phyloP scores from a whole-genome alignment of 2,329 filamentous ascomycete genomes.

The Raffaelea arxii region DNA sequence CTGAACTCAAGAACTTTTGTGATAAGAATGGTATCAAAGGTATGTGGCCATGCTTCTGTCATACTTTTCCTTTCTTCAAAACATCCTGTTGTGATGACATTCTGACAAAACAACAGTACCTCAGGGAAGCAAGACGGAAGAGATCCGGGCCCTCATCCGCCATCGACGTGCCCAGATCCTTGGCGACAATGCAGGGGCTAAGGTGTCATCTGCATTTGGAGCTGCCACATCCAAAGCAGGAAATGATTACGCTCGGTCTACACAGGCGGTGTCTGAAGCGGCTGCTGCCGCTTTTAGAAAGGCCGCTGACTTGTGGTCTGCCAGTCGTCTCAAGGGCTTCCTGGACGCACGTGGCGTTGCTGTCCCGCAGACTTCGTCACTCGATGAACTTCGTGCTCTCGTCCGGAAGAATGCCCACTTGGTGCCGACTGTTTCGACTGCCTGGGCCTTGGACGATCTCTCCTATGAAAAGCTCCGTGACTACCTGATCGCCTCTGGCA shows the following conservation, averaged over 20 bases:
- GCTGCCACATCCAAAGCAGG: conserved; percentile 66
- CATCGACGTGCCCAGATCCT: conserved; percentile 70
- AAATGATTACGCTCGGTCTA: conserved; percentile 69
- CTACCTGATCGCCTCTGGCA: conserved; percentile 42
- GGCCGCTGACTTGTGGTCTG: conserved; percentile 56
- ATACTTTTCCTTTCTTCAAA: too few species aligned
- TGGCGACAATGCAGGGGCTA: conserved; percentile 51
- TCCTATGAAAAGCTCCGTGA: conserved; percentile 59
- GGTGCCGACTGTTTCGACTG: conserved; percentile 55
- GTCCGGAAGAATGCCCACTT: conserved; percentile 68
- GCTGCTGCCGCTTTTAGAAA: conserved; percentile 57
- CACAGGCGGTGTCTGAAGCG: conserved; percentile 54
- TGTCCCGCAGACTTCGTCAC: conserved; percentile 61
- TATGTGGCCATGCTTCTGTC: conserved; percentile 13
- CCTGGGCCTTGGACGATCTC: conserved; percentile 75
- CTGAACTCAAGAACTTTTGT: conserved; percentile 80
- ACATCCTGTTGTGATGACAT: background rate
- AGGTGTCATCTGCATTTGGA: conserved; percentile 52
- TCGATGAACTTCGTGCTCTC: conserved; percentile 62
- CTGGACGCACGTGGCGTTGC: conserved; percentile 69
- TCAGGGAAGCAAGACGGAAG: conserved; percentile 83
- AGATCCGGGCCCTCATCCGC: conserved; percentile 80
- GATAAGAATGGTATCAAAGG: conserved; percentile 74
- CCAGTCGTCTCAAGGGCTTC: conserved; percentile 68
- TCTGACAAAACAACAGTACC: conserved; percentile 48